Base-by-base conservation (phyloP, 1,284 basidiomycete genomes). In the Hymenochaete sp. region DNA sequence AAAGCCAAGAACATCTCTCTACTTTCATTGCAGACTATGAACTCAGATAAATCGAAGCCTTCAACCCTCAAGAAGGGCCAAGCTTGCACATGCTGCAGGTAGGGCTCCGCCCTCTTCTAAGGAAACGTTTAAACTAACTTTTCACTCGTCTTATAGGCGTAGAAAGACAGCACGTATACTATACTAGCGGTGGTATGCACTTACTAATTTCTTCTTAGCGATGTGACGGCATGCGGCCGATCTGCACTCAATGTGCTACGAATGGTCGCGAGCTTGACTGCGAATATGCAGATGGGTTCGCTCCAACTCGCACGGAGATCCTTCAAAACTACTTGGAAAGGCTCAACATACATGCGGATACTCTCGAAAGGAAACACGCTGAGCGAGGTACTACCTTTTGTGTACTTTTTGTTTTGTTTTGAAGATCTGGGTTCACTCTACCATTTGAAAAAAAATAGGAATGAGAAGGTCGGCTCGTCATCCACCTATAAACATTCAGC, bases 221-320 rank as follows among this genome's bases (percentile, higher is more conserved):
- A 58, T 70, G 67, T 31, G 67, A 71, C 43, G 68, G 68, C 3
- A 32, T 39, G 1, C 59, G 62, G 26, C 69, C 69, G 0, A 51
- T 61, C 13, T 70, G 67, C 41, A 55, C 57, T 2, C 63, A 61
- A 33, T 70, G 67, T 47, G 46, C 57, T 36, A 55, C 58, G 3
- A 58, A 60, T 2, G 61, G 63, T 21, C 56, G 65, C 8, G 50
- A 51, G n/a, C 61, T 62, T 1, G 69, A 68, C 32, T 70, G 67
- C 51, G 65, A 71, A 55, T 71, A 70, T 46, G 57, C 60, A 0
- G 65, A 68, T 36, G 59, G 58, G 10, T 56, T 55, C 26, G 56
- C 55, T 9, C 59, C 57, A n/a, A 54, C 66, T 0, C 59, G 65
- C 10, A 66, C 60, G 0, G 49, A 68, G 46, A 57, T 56, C 4